phyloP scores from a whole-genome alignment of 108 stramenopile species.

The Mayamaea pseudoterrestris region DNA sequence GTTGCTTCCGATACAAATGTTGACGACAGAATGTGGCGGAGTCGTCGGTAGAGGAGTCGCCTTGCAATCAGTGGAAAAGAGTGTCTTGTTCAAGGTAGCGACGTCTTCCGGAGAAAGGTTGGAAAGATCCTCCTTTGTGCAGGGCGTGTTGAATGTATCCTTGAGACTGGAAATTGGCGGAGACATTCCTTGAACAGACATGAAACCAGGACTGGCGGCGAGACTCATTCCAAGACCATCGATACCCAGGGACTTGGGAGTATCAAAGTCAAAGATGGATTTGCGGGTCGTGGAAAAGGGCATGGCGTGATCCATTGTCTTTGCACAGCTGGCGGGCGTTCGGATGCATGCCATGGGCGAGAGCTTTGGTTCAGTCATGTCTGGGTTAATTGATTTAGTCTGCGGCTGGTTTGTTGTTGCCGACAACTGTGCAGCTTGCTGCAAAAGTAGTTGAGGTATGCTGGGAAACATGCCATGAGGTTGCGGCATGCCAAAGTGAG shows the following conservation, averaged over 20 bases:
- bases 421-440: not conserved
- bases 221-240: constrained; percentile 5
- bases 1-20: constrained; percentile 1
- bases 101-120: constrained; percentile 24
- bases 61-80: constrained; percentile 24
- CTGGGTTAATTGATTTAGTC: not conserved
- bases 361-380: not conserved
- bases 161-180: constrained; percentile 24
- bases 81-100: constrained; percentile 26
- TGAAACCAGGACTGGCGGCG: constrained; percentile 8
- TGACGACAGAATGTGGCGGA: too few relatives aligned
- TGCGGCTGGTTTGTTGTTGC: not conserved
- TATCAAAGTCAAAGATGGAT: constrained; percentile 23
- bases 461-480: not conserved
- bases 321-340: not conserved
- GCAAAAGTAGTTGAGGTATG: not conserved
- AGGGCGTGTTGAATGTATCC: constrained; percentile 26
- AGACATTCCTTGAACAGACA: constrained; percentile 32
- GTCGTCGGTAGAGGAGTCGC: constrained; percentile 10
- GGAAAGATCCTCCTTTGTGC: constrained; percentile 9
- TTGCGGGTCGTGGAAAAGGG: constrained; percentile 5
- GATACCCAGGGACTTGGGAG: constrained; percentile 6
- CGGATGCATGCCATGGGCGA: not conserved
- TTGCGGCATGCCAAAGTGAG: not conserved
- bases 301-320: not conserved